Percentiles rank a stretch among this genome's conserved stretches.
phyloP scores from a whole-genome alignment of 495 filamentous ascomycete species.

The Corynascus novoguineensis region DNA sequence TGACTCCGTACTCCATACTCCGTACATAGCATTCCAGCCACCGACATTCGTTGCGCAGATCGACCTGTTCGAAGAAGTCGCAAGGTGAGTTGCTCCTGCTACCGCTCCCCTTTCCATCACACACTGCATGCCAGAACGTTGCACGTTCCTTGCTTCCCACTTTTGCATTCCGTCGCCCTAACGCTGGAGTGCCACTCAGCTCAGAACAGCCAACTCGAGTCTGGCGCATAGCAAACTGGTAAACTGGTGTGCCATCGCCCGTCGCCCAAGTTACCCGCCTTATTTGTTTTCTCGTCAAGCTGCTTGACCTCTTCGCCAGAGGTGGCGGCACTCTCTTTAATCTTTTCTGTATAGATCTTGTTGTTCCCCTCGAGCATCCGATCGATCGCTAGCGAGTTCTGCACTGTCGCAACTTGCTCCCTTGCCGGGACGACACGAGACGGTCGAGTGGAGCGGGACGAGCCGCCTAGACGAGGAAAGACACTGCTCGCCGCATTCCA shows the following conservation, averaged over 20 bases:
- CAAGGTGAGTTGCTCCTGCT: neutral
- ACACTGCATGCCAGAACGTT: neutral
- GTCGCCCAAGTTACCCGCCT: neutral
- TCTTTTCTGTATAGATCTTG: neutral
- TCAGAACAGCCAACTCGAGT: neutral
- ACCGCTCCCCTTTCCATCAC: neutral
- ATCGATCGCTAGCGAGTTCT: neutral
- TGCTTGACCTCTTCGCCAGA: neutral
- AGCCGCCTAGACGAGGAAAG: constrained; percentile 14
- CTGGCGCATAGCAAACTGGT: constrained; percentile 4
- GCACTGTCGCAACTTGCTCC: neutral
- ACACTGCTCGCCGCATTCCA: constrained; percentile 16
- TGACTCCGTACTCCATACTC: neutral
- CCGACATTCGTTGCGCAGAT: constrained; percentile 10
- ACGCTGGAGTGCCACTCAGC: constrained; percentile 9
- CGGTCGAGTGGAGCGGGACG: neutral
- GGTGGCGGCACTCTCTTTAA: constrained; percentile 9
- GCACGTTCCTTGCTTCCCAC: constrained; percentile 2
- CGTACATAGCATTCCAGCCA: constrained; percentile 7
- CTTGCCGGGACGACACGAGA: constrained; percentile 4
- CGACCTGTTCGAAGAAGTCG: neutral
- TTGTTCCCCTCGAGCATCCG: neutral
- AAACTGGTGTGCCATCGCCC: constrained; percentile 2
- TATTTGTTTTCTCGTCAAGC: neutral
- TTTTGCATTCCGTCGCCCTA: constrained; percentile 6